Evolutionary conservation across 1,284 basidiomycete species (phyloP), one percentile per base, ranked within the genome.

Genomic region (Pseudozyma flocculosa): DNA sequence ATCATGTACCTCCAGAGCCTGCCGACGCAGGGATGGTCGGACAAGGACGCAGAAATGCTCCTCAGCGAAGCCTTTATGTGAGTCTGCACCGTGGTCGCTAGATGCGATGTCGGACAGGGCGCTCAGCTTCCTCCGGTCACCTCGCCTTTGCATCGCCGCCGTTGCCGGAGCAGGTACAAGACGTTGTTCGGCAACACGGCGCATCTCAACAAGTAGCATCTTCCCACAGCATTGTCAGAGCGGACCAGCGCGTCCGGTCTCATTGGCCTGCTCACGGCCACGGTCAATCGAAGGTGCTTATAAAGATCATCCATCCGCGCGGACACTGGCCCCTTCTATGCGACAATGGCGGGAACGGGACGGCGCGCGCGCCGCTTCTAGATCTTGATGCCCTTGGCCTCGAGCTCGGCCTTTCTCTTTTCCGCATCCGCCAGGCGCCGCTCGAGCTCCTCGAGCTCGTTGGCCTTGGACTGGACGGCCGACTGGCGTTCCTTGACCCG

Each of bases 1-100:
- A 98, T 98, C 79, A 97, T 98, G 88, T 98, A 96, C 81, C 83
- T 98, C 3, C 94, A 98, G 80, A 90, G 90, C 3, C 83, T 96
- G 4, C 94, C 95, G 10, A 98, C 94, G 2, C 90, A 94, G 72
- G 84, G 85, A 46, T 98, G 95, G 94, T 86, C 86, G 5, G 94
- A 98, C 79, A 88, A 92, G 72, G 92, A 98, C 76, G 88, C 96
- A 41, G 92, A 96, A 77, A 85, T 97, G 79, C 84, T 98, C 17
- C 84, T 98, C 40, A 91, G 89, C 71, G 91, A 97, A 79, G 94
- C 95, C 9, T 98, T 95, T 74, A 90, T 97, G 47, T 78, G 73
- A 55, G 73, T 60, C n/a, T 17, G 15, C 17, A 22, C 15, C 11
- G 5, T 14, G 2, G 43, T 54, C 22, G 49, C 39, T 19, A 44